Base-by-base conservation (phyloP, 192 early-diverging fungal species). In the Pilobolus umbonatus region DNA sequence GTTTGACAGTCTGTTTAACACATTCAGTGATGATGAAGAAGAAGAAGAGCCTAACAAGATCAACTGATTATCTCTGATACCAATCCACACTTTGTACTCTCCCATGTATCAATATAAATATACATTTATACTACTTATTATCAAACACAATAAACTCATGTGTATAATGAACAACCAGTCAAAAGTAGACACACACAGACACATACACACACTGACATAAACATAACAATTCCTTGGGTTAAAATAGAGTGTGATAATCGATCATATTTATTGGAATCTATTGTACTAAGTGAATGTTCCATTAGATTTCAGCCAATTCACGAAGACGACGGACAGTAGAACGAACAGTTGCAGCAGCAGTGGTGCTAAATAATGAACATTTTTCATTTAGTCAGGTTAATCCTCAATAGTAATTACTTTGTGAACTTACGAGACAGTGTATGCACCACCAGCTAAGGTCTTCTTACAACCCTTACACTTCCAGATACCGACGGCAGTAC, bases 401-500 rank as follows among this genome's bases (percentile, higher is more conserved):
- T n/a, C n/a, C n/a, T n/a, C n/a, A n/a, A n/a, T n/a, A n/a, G n/a
- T n/a, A n/a, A n/a, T n/a, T n/a, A 19, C 15, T 11, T 42, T 11
- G 19, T 11, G 1, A 34, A 64, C 62, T 64, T 64, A 64, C 62
- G 75, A 78, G 42, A 73, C 96, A 34, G 61, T 63, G 61, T 63
- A 69, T 30, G 67, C 67, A 69, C 67, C 67, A 60, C 67, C 67
- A 57, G 96, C 96, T 69, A 97, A 80, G 63, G 77, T 75, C 88
- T 96, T 94, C 73, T 82, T 84, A 86, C 96, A 99, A 59, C 88
- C 91, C 65, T 84, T 82, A 86, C 96, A 99, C 74, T 92, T 84
- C 96, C 96, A 99, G 87, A 99, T 99, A 75, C 94, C 96, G 68
- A 99, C 96, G 57, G 93, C 83, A 53, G 80, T 75, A 69, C 96